Conservation (phyloP, 2,329 filamentous ascomycete genomes). For the Xylaria sp. region DNA sequence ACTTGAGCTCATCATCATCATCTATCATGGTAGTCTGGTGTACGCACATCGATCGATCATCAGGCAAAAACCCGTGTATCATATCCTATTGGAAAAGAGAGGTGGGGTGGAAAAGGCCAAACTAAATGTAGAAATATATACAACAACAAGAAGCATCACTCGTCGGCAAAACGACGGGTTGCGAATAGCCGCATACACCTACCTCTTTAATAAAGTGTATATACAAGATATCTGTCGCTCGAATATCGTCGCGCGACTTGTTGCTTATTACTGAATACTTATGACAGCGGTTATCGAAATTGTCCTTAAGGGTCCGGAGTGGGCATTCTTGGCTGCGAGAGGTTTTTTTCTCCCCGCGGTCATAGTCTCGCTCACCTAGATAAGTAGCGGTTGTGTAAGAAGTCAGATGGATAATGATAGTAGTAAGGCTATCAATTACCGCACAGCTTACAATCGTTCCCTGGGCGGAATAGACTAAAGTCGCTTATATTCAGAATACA, state of each 20-base stretch:
- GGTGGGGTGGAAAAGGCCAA: not conserved
- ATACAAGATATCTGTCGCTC: not conserved
- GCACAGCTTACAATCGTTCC: too few relatives aligned
- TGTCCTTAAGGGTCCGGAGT: too few relatives aligned
- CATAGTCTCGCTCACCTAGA: too few relatives aligned
- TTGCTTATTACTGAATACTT: not conserved
- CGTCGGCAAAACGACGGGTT: slow-evolving; percentile 9
- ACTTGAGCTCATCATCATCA: slow-evolving; percentile 16
- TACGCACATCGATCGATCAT: slow-evolving; percentile 20
- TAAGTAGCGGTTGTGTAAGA: too few relatives aligned
- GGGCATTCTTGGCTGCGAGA: too few relatives aligned
- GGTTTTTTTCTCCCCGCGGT: too few relatives aligned
- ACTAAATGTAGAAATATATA: slow-evolving; percentile 28
- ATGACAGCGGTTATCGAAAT: not conserved
- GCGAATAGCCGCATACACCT: slow-evolving; percentile 19
- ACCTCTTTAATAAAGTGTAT: slow-evolving; percentile 35
- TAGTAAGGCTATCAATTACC: too few relatives aligned
- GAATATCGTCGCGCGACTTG: not conserved
- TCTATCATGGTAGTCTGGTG: slow-evolving; percentile 15
- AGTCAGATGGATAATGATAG: too few relatives aligned
- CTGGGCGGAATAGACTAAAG: too few relatives aligned
- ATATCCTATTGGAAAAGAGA: slow-evolving; percentile 20
- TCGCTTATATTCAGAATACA: too few relatives aligned
- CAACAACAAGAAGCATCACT: slow-evolving; percentile 13
- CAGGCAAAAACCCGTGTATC: slow-evolving; percentile 30